Percentiles rank a stretch among this genome's conserved stretches.
These are phyloP conservation scores for Warburgia ugandensis DNA, from an alignment of 164 flowering plant species.

Conservation along the genomic window DNA sequence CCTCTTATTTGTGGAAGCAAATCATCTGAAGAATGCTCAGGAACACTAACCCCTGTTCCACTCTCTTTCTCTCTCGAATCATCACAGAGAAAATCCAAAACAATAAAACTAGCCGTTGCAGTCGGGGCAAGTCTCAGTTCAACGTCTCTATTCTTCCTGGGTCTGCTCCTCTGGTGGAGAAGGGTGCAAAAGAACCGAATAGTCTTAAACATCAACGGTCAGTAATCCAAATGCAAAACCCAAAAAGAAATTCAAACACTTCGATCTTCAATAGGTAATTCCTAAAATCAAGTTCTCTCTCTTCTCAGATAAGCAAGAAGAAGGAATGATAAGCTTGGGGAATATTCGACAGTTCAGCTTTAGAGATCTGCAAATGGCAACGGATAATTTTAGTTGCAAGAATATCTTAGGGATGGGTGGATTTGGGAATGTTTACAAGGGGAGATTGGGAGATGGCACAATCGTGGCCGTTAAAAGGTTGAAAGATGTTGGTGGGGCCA, in stretches of 20 bases:
- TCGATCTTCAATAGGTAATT: not conserved
- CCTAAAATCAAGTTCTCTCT: not conserved
- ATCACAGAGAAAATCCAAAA: slow-evolving; percentile 38
- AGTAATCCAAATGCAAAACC: slow-evolving; percentile 4
- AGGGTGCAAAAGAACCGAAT: slow-evolving; percentile 27
- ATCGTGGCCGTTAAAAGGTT: slow-evolving; percentile 69
- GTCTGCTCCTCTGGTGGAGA: slow-evolving; percentile 40
- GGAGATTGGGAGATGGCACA: slow-evolving; percentile 51
- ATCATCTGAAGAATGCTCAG: slow-evolving; percentile 50
- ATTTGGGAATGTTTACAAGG: slow-evolving; percentile 70
- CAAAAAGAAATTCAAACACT: not conserved
- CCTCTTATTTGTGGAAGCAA: slow-evolving; percentile 59
- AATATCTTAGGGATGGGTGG: slow-evolving; percentile 70
- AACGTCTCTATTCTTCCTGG: slow-evolving; percentile 24
- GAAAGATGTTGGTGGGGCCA: too few relatives aligned
- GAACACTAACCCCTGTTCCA: slow-evolving; percentile 32
- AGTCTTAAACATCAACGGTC: slow-evolving; percentile 51
- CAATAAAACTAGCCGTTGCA: slow-evolving; percentile 57
- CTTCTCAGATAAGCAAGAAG: slow-evolving; percentile 57
- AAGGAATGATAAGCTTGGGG: slow-evolving; percentile 57
- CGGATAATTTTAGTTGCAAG: slow-evolving; percentile 42
- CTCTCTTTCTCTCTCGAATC: slow-evolving; percentile 39
- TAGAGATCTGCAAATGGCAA: slow-evolving; percentile 43
- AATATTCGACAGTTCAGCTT: slow-evolving; percentile 61
- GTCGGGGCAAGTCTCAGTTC: slow-evolving; percentile 55